phyloP scores from a whole-genome alignment of 176 grass and related monocot genomes.

The Carex kokanica region DNA sequence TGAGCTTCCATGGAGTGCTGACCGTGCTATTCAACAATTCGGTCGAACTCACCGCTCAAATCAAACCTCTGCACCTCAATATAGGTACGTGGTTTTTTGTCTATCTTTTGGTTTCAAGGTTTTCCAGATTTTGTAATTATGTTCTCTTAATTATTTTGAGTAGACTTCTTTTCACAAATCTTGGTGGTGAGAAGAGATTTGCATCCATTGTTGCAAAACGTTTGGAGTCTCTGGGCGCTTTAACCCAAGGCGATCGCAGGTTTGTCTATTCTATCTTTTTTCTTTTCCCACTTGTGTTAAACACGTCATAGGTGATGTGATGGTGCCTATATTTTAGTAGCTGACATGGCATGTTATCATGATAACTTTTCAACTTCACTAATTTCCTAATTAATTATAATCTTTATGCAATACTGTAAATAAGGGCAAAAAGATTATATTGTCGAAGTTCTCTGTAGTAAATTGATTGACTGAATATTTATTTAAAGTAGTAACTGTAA shows the following conservation, averaged over 20 bases:
- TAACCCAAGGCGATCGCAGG: slow-evolving; percentile 98
- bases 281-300: slow-evolving; percentile 15
- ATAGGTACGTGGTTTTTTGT: slow-evolving; percentile 57
- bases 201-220: slow-evolving; percentile 97
- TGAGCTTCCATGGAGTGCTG: slow-evolving; percentile 99
- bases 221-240: slow-evolving; percentile 89
- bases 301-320: background rate
- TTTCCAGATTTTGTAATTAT: slow-evolving; percentile 10
- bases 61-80: slow-evolving; percentile 96
- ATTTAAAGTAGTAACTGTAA: slow-evolving; percentile 4
- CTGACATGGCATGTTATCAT: background rate
- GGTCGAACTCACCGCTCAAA: slow-evolving; percentile 98
- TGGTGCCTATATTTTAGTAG: slow-evolving; percentile 4
- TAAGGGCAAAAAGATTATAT: background rate
- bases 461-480: slow-evolving; percentile 17
- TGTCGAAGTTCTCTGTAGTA: slow-evolving; percentile 3
- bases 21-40: slow-evolving; percentile 95
- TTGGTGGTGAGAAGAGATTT: slow-evolving; percentile 94
- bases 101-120: background rate
- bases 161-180: slow-evolving; percentile 96
- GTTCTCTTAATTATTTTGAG: slow-evolving; percentile 15
- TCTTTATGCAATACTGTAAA: background rate
- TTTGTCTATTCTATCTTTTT: slow-evolving; percentile 30
- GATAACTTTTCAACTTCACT: background rate
- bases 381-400: background rate